Conservation (phyloP, 2,329 filamentous ascomycete genomes). For the Ophiocordyceps polyrhachis-furcata region DNA sequence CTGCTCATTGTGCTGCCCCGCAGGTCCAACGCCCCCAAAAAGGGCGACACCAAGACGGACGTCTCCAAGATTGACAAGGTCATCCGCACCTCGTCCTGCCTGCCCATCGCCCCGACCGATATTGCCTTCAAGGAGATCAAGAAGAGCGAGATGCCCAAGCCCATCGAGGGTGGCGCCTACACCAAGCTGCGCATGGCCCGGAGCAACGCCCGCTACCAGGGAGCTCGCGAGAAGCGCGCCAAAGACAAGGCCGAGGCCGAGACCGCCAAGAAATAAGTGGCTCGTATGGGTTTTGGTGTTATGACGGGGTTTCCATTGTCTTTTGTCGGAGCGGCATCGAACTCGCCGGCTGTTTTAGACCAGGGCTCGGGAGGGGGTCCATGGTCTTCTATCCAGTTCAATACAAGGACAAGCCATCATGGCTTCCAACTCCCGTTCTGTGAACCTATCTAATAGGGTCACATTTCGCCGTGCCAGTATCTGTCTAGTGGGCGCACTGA, state of each 20-base stretch:
- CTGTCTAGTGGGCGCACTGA: too few species aligned
- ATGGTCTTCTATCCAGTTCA: neutral
- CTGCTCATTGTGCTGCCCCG: conserved; percentile 96
- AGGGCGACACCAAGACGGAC: conserved; percentile 80
- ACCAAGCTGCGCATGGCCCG: conserved; percentile 67
- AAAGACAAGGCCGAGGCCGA: conserved; percentile 76
- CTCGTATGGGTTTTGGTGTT: conserved; percentile 25
- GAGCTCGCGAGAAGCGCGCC: conserved; percentile 82
- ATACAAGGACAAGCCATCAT: neutral
- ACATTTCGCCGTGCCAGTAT: too few species aligned
- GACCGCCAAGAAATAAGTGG: conserved; percentile 66
- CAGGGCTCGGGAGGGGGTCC: neutral
- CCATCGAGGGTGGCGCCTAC: conserved; percentile 70
- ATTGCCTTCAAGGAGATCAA: conserved; percentile 54
- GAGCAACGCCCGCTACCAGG: conserved; percentile 62
- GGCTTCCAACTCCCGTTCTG: conserved; percentile 12
- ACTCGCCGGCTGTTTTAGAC: neutral
- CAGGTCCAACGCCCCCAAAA: conserved; percentile 85
- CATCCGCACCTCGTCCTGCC: conserved; percentile 24
- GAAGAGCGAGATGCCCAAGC: conserved; percentile 62
- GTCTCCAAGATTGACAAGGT: conserved; percentile 43
- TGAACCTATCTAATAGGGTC: too few species aligned
- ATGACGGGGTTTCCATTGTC: conserved; percentile 12
- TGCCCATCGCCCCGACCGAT: conserved; percentile 56
- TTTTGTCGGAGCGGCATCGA: conserved; percentile 18